These are phyloP conservation scores for Luffa acutangula DNA, from an alignment of 306 rosid genomes.

Conservation along the genomic window DNA sequence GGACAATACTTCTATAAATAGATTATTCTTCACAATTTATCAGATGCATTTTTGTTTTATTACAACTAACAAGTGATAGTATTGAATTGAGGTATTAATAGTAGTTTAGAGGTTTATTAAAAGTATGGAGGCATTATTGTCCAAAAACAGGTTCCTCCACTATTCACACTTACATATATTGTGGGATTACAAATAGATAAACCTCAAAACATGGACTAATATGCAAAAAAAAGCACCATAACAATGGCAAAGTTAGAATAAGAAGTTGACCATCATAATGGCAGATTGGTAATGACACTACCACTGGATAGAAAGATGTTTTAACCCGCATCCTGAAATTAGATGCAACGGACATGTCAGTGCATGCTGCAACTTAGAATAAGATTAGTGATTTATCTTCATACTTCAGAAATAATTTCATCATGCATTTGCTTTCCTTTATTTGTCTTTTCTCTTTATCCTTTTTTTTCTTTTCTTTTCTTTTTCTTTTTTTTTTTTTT, in stretches of 20 bases:
- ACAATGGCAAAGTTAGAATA: not conserved
- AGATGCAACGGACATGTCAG: constrained; percentile 10
- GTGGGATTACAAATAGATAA: not conserved
- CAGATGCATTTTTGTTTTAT: not conserved
- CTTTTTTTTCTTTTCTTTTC: not conserved
- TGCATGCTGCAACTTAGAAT: not conserved
- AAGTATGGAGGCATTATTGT: not conserved
- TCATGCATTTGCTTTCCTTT: not conserved
- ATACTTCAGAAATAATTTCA: not conserved
- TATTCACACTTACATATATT: not conserved
- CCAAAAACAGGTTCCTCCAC: not conserved
- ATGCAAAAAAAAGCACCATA: not conserved
- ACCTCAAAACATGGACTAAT: not conserved
- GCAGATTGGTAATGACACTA: constrained; percentile 70
- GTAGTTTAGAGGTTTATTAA: not conserved
- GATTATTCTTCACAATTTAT: not conserved
- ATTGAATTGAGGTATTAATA: not conserved
- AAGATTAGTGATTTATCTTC: not conserved
- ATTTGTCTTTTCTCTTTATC: not conserved
- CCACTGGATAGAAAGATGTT: constrained; percentile 48
- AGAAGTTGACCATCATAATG: constrained; percentile 71
- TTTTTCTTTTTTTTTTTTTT: no score
- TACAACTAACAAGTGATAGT: not conserved
- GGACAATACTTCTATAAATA: no score
- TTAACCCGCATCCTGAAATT: constrained; percentile 76